These are phyloP conservation scores for Neurospora discreta DNA, from an alignment of 495 filamentous ascomycete species.

Conservation along the genomic window DNA sequence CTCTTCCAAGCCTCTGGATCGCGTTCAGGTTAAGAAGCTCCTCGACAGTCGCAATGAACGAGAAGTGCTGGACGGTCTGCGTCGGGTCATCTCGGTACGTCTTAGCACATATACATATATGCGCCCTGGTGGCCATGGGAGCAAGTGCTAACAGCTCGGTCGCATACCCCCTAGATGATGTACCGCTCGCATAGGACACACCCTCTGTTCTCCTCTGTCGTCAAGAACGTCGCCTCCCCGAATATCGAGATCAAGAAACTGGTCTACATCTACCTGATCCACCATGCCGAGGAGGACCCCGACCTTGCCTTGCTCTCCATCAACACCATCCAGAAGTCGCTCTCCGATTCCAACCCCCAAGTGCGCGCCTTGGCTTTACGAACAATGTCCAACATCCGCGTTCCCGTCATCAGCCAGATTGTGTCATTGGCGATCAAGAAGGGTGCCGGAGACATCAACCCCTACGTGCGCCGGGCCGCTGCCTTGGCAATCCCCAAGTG, in stretches of 20 bases:
- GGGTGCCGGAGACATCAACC: constrained; percentile 85
- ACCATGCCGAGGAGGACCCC: constrained; percentile 89
- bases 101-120: neutral
- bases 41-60: constrained; percentile 89
- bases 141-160: constrained; percentile 9
- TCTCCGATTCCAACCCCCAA: constrained; percentile 83
- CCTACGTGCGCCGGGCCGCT: constrained; percentile 83
- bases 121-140: constrained; percentile 5
- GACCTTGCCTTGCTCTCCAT: constrained; percentile 92
- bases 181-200: constrained; percentile 75
- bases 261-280: constrained; percentile 93
- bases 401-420: constrained; percentile 97
- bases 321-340: constrained; percentile 95
- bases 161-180: constrained; percentile 57
- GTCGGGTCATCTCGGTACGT: constrained; percentile 77
- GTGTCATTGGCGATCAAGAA: constrained; percentile 93
- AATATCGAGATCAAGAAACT: constrained; percentile 92
- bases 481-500: constrained; percentile 96
- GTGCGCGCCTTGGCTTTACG: constrained; percentile 82
- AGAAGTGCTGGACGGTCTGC: constrained; percentile 84
- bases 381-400: constrained; percentile 90
- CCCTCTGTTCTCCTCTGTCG: constrained; percentile 82
- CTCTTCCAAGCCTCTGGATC: constrained; percentile 39
- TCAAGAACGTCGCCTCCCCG: constrained; percentile 90
- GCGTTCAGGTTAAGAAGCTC: constrained; percentile 76